phyloP scores from a whole-genome alignment of 2,329 filamentous ascomycete species.

The Didymella arachidicola region DNA sequence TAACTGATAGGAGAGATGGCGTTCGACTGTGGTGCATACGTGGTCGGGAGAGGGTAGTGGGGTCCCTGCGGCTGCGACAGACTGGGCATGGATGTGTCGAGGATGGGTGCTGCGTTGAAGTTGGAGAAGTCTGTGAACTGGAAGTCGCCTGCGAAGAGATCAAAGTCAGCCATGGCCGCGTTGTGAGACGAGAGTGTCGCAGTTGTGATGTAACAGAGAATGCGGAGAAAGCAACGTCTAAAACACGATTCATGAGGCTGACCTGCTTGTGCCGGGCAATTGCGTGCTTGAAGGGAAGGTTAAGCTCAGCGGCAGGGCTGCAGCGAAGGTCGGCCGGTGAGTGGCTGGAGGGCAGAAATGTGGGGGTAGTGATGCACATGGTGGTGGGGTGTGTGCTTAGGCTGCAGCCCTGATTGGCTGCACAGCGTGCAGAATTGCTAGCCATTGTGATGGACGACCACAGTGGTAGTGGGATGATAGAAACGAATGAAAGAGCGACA shows the following conservation, averaged over 20 bases:
- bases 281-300: constrained; percentile 47
- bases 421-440: constrained; percentile 24
- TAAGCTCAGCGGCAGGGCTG: constrained; percentile 34
- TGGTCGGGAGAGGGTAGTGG: constrained; percentile 37
- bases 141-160: constrained; percentile 52
- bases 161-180: constrained; percentile 47
- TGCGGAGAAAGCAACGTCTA: constrained; percentile 7
- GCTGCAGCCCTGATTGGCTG: constrained; percentile 33
- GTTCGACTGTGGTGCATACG: constrained; percentile 39
- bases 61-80: constrained; percentile 39
- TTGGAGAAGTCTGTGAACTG: constrained; percentile 57
- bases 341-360: constrained; percentile 33
- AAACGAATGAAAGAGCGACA: constrained; percentile 15
- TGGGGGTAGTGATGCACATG: constrained; percentile 42
- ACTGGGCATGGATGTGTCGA: constrained; percentile 42
- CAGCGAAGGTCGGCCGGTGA: constrained; percentile 30
- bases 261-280: constrained; percentile 32
- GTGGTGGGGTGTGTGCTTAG: constrained; percentile 6
- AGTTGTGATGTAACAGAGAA: constrained; percentile 8
- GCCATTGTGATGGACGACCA: constrained; percentile 22
- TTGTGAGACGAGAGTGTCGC: constrained; percentile 11
- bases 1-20: constrained; percentile 42
- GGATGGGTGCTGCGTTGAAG: constrained; percentile 45
- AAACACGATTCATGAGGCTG: constrained; percentile 12
- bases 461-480: not conserved